Percentiles rank a stretch among this genome's conserved stretches.
These are phyloP conservation scores for Colletotrichum chlorophyti DNA, from an alignment of 2,329 filamentous ascomycete genomes.

Conservation along the genomic window DNA sequence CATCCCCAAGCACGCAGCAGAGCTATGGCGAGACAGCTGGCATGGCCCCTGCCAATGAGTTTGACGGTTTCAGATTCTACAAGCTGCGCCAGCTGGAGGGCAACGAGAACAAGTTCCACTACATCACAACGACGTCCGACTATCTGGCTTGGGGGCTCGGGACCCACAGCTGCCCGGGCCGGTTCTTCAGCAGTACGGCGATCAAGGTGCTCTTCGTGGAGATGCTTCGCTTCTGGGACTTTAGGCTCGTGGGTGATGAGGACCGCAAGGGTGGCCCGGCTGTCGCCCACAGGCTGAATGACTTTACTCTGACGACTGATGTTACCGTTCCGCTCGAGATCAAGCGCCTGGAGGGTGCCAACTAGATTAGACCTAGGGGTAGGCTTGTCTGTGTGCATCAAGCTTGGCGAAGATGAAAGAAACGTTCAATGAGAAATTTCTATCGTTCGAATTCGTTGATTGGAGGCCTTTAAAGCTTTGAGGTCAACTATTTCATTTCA, in stretches of 20 bases:
- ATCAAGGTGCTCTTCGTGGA: constrained; percentile 41
- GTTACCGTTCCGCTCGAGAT: constrained; percentile 12
- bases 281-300: constrained; percentile 7
- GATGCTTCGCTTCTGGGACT: constrained; percentile 34
- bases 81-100: constrained; percentile 29
- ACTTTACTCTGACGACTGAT: too few species aligned
- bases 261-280: constrained; percentile 18
- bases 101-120: constrained; percentile 34
- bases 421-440: too few species aligned
- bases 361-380: too few species aligned
- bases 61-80: constrained; percentile 34
- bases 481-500: too few species aligned
- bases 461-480: too few species aligned
- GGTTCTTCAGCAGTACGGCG: constrained; percentile 40
- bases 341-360: constrained; percentile 2
- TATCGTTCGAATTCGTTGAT: too few species aligned
- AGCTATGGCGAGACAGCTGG: constrained; percentile 19
- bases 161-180: constrained; percentile 35
- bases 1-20: constrained; percentile 27
- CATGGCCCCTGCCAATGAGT: constrained; percentile 30
- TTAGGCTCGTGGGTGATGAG: constrained; percentile 30
- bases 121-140: constrained; percentile 36
- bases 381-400: too few species aligned
- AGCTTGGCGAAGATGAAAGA: too few species aligned
- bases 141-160: constrained; percentile 45